phyloP scores from a whole-genome alignment of 177 flowering plant species.

The Vitis hybrid region DNA sequence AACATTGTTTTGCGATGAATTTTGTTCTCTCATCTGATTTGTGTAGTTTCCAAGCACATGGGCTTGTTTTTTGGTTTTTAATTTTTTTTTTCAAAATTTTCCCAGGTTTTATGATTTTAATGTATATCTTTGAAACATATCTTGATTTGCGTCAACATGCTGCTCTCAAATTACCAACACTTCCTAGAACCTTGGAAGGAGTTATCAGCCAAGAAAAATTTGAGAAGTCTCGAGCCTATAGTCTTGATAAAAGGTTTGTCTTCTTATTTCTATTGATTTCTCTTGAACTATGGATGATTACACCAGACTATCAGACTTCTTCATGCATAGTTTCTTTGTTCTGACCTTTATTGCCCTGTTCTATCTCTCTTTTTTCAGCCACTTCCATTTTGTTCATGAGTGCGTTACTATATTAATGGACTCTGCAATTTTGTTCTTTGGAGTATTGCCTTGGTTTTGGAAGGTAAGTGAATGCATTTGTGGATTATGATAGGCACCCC shows the following conservation, averaged over 20 bases:
- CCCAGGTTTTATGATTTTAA: constrained; percentile 78
- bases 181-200: constrained; percentile 80
- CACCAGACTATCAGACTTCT: not conserved
- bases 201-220: constrained; percentile 88
- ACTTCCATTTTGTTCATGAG: constrained; percentile 86
- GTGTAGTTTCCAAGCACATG: not conserved
- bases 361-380: constrained; percentile 48
- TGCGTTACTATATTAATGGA: constrained; percentile 76
- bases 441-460: constrained; percentile 95
- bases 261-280: not conserved
- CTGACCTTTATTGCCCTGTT: not conserved
- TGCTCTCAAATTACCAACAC: constrained; percentile 71
- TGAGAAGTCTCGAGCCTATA: constrained; percentile 81
- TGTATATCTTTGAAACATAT: constrained; percentile 85
- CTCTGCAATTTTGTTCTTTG: constrained; percentile 70
- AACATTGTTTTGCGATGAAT: too few relatives aligned
- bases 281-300: not conserved
- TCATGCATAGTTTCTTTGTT: not conserved
- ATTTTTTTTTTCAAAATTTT: not conserved
- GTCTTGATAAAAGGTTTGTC: constrained; percentile 87
- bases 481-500: too few relatives aligned
- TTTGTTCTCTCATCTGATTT: too few relatives aligned
- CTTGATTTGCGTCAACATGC: constrained; percentile 87
- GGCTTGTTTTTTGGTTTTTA: not conserved
- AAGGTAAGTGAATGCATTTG: constrained; percentile 45